phyloP scores from a whole-genome alignment of 805 yeast genomes.

The Yarrowia sp. region DNA sequence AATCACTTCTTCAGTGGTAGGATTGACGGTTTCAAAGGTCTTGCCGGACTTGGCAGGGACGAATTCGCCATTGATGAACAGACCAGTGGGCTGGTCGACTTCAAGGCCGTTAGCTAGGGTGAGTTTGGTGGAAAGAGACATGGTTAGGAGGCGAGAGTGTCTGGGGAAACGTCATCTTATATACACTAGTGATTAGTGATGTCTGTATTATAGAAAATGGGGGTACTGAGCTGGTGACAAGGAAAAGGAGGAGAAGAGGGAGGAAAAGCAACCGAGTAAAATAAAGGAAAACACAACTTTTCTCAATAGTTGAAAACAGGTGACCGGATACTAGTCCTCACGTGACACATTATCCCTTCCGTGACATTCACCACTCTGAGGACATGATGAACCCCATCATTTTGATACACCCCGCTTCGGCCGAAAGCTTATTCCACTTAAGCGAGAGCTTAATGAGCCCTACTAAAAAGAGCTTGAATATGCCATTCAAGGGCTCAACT shows the following conservation, averaged over 20 bases:
- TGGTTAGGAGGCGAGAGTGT: neutral
- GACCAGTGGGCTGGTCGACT: conserved; percentile 82
- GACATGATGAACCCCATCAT: neutral
- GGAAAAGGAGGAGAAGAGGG: too few relatives aligned
- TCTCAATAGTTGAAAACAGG: neutral
- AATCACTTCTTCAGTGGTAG: conserved; percentile 60
- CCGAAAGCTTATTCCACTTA: conserved; percentile 4
- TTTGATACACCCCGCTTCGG: conserved; percentile 12
- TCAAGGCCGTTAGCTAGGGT: conserved; percentile 67
- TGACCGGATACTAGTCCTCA: neutral
- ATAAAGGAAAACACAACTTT: too few relatives aligned
- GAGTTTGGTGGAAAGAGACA: conserved; percentile 23
- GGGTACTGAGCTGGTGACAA: too few relatives aligned
- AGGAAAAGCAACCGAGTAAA: too few relatives aligned
- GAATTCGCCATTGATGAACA: conserved; percentile 84
- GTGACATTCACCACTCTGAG: too few relatives aligned
- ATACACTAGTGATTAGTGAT: conserved; percentile 28
- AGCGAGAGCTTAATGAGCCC: conserved; percentile 2
- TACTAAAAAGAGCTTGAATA: neutral
- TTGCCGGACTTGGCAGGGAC: conserved; percentile 64
- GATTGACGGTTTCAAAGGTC: conserved; percentile 62
- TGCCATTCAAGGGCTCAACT: too few relatives aligned
- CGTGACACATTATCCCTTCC: neutral
- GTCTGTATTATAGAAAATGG: neutral
- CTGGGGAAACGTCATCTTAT: conserved; percentile 3